Base-by-base conservation (phyloP, 225 moss, liverwort and hornwort species). In the Sphagnum contortum region DNA sequence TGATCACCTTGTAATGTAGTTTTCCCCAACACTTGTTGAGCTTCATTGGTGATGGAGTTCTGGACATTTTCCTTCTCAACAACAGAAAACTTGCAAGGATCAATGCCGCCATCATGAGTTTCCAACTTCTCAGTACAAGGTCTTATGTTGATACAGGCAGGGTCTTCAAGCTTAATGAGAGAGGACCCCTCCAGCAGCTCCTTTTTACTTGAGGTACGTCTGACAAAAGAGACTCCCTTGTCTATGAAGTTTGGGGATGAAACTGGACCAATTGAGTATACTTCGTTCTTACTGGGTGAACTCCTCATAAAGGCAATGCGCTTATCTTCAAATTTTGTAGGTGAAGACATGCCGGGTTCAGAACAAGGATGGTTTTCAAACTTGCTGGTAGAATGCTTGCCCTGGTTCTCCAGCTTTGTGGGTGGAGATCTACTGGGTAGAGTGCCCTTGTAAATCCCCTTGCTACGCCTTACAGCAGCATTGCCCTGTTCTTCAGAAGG, bases 251-350 rank as follows among this genome's bases (percentile, higher is more conserved):
- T 29, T 29, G 29, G 29, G 29, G 29, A 29, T 29, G 29, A 29
- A 29, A 29, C 29, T 29, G 29, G 29, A 29, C 29, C 29, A 29
- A 29, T 29, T 29, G 29, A 29, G 29, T 29, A 29, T 29, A 29
- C 29, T 29, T 29, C 29, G 1, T 29, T 29, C 29, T 29, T 29
- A 29, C 29, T 0, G 29, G 29, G 29, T 29, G 29, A 29, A 58
- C 72, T 68, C 73, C 78, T 81, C 56, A 81, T 73, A 62, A 78
- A 81, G 48, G 80, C 68, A 71, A 84, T 78, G 57, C 73, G 73
- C 69, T 84, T 84, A 66, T 81, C 84, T 69, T 81, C 80, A 61
- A 81, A 81, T 46, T 63, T 65, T 48, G 73, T 69, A 71, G 80
- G 81, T 64, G 75, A 69, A 69, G 29, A 29, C 29, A 29, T 29